phyloP scores from a whole-genome alignment of 768 basidiomycete species.

The Royoungia palumana region DNA sequence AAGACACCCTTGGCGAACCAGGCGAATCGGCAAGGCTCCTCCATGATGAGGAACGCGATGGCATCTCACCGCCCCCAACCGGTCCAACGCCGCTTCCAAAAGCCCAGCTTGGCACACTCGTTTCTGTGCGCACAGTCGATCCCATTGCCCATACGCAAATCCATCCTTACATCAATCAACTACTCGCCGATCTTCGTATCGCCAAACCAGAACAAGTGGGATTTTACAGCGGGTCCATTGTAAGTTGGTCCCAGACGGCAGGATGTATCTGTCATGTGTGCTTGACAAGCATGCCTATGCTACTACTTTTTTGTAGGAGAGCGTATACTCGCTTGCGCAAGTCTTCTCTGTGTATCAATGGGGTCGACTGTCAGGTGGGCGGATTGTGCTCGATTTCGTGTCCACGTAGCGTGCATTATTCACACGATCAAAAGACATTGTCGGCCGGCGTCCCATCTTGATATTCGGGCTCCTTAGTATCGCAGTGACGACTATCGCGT shows the following conservation, averaged over 20 bases:
- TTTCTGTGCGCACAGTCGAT: slow-evolving; percentile 51
- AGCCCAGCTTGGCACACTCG: slow-evolving; percentile 41
- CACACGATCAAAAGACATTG: slow-evolving; percentile 37
- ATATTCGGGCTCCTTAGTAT: slow-evolving; percentile 1
- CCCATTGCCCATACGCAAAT: slow-evolving; percentile 61
- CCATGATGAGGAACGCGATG: slow-evolving; percentile 6
- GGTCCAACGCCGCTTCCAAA: slow-evolving; percentile 32
- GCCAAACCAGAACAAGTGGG: slow-evolving; percentile 57
- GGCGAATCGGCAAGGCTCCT: slow-evolving; percentile 17
- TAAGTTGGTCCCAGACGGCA: slow-evolving; percentile 17
- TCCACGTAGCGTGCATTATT: background rate
- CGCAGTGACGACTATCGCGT: slow-evolving; percentile 1
- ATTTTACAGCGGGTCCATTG: slow-evolving; percentile 64
- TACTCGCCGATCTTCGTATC: slow-evolving; percentile 50
- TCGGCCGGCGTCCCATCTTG: slow-evolving; percentile 64
- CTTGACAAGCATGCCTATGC: no score
- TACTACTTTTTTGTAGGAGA: slow-evolving; percentile 42
- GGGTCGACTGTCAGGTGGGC: slow-evolving; percentile 51
- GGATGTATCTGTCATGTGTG: no score
- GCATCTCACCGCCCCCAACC: background rate
- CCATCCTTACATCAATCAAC: slow-evolving; percentile 65
- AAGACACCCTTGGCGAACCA: background rate
- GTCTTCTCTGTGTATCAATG: slow-evolving; percentile 52
- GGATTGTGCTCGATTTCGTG: background rate
- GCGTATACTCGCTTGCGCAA: slow-evolving; percentile 40